A percentile compares a stretch with the other conserved stretches of the same genome.
Conservation (phyloP, 2,329 filamentous ascomycete species). For the Graphilbum sp. region DNA sequence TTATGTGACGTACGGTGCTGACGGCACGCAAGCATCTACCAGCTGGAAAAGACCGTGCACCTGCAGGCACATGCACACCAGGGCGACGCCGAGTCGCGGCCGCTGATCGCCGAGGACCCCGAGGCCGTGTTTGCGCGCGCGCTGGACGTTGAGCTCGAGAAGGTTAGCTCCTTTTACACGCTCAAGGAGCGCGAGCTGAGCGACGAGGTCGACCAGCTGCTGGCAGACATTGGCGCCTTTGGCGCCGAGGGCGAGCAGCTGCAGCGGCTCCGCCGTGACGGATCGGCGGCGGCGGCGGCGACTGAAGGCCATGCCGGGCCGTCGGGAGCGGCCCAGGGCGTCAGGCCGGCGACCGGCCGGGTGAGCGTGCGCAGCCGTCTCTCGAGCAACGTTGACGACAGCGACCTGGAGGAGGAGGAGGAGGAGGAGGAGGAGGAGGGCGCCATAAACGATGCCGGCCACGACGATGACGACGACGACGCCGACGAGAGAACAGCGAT, state of each 20-base stretch:
- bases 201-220: conserved; percentile 61
- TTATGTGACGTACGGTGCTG: too few relatives aligned
- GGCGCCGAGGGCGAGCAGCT: conserved; percentile 38
- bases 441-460: too few relatives aligned
- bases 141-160: conserved; percentile 80
- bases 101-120: conserved; percentile 57
- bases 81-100: conserved; percentile 65
- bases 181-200: conserved; percentile 80
- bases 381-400: conserved; percentile 38
- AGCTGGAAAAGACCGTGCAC: conserved; percentile 73
- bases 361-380: conserved; percentile 24
- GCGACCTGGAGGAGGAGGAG: conserved; percentile 19
- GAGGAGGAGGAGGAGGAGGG: conserved; percentile 47
- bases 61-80: conserved; percentile 25
- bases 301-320: too few relatives aligned
- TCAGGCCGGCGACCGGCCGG: conserved; percentile 10
- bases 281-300: background rate
- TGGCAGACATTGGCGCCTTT: conserved; percentile 55
- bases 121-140: conserved; percentile 69
- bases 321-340: too few relatives aligned
- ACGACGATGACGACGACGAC: conserved; percentile 35
- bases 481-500: conserved; percentile 42
- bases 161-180: conserved; percentile 81
- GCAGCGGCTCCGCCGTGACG: conserved; percentile 1
- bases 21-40: conserved; percentile 56